Evolutionary conservation across 177 flowering plant genomes (phyloP).

Genomic region (Vitis hybrid): DNA sequence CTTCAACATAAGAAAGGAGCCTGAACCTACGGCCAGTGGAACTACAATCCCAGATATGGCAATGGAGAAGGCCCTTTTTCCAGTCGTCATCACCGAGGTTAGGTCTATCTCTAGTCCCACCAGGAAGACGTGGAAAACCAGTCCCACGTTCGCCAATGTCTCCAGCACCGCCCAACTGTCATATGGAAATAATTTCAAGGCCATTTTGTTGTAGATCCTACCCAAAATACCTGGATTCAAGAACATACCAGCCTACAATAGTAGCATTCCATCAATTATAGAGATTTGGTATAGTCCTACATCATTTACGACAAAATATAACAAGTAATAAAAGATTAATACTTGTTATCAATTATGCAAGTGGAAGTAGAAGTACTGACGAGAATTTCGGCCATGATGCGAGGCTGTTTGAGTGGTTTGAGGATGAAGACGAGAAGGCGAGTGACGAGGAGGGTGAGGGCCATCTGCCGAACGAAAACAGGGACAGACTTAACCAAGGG

Average conservation of each 20-base stretch:
- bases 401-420: conserved; percentile 35
- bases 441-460: conserved; percentile 17
- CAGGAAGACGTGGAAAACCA: conserved; percentile 32
- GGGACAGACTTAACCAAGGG: conserved; percentile 29
- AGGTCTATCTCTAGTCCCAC: conserved; percentile 42
- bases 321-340: too few relatives aligned
- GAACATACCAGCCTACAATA: conserved; percentile 27
- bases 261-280: neutral
- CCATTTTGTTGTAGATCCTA: neutral
- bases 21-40: conserved; percentile 18
- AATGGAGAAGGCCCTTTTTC: conserved; percentile 26
- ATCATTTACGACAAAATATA: too few relatives aligned
- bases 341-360: neutral
- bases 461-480: conserved; percentile 28
- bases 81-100: conserved; percentile 7
- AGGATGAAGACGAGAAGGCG: conserved; percentile 29
- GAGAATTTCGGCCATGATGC: conserved; percentile 38
- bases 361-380: conserved; percentile 16
- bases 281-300: too few relatives aligned
- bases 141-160: conserved; percentile 38
- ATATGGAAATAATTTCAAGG: conserved; percentile 5
- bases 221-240: conserved; percentile 24
- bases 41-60: conserved; percentile 19
- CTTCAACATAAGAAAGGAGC: neutral
- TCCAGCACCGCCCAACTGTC: conserved; percentile 23